Evolutionary conservation across 345 rosid genomes (phyloP).

Genomic region (Nasturtium officinale): DNA sequence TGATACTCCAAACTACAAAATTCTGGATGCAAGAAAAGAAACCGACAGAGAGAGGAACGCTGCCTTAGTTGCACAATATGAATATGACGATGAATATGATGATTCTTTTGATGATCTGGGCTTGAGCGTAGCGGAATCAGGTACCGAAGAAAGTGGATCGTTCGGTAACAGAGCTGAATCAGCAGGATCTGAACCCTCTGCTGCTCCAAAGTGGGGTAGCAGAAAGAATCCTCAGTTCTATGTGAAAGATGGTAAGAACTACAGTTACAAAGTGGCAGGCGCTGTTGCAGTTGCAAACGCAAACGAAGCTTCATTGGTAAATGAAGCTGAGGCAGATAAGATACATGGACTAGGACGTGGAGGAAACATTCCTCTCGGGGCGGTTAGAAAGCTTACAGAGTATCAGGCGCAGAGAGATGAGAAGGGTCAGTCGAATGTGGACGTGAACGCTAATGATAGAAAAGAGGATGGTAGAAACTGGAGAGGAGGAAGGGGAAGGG

Average conservation of each 20-base stretch:
- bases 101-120: slow-evolving; percentile 98
- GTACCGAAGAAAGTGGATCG: slow-evolving; percentile 66
- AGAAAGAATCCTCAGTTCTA: slow-evolving; percentile 75
- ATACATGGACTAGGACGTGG: slow-evolving; percentile 90
- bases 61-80: slow-evolving; percentile 69
- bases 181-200: slow-evolving; percentile 42
- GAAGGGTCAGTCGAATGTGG: slow-evolving; percentile 34
- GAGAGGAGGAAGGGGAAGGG: slow-evolving; percentile 55
- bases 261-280: slow-evolving; percentile 88
- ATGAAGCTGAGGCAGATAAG: slow-evolving; percentile 61
- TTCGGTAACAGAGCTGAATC: slow-evolving; percentile 50
- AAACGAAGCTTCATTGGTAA: slow-evolving; percentile 67
- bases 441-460: slow-evolving; percentile 40
- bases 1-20: slow-evolving; percentile 50
- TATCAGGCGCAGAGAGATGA: slow-evolving; percentile 42
- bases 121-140: slow-evolving; percentile 64
- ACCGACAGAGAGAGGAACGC: slow-evolving; percentile 53
- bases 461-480: slow-evolving; percentile 43
- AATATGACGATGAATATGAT: slow-evolving; percentile 94
- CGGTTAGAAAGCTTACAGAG: slow-evolving; percentile 66
- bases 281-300: slow-evolving; percentile 78
- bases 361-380: slow-evolving; percentile 83
- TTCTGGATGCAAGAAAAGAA: slow-evolving; percentile 57
- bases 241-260: slow-evolving; percentile 95
- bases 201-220: slow-evolving; percentile 75